phyloP scores from a whole-genome alignment of 208 protist genomes.

The Acanthamoeba sp. region DNA sequence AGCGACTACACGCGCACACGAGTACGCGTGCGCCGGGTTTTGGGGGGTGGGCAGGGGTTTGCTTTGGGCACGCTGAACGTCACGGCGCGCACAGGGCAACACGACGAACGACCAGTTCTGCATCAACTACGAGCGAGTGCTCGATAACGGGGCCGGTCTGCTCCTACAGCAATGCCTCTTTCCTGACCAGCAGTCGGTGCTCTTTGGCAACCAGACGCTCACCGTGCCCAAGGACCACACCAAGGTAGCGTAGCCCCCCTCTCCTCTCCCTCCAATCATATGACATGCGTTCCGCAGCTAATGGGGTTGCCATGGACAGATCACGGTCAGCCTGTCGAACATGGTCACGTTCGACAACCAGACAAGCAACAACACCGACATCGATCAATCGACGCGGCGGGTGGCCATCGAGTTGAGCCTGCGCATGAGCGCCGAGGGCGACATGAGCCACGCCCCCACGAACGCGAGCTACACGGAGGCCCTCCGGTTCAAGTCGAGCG shows the following conservation, averaged over 20 bases:
- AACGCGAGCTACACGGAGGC: neutral
- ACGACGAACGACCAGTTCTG: neutral
- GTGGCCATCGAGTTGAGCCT: neutral
- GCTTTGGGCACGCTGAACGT: too few relatives aligned
- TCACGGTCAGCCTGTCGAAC: neutral
- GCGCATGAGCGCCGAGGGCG: neutral
- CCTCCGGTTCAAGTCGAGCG: neutral
- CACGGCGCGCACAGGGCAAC: neutral
- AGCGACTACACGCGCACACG: too few relatives aligned
- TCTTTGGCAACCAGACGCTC: neutral
- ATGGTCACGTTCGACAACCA: neutral
- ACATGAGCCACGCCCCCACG: neutral
- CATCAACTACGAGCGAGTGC: neutral
- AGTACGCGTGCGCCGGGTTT: too few relatives aligned
- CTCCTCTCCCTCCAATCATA: too few relatives aligned
- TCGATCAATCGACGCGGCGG: neutral
- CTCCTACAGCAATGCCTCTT: neutral
- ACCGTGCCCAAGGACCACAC: neutral
- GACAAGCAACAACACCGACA: neutral
- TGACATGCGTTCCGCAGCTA: too few relatives aligned
- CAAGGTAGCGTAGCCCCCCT: neutral
- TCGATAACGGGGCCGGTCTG: neutral
- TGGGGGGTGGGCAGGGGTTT: too few relatives aligned
- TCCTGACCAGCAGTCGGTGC: neutral
- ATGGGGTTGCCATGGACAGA: neutral